These are phyloP conservation scores for Ambrosia artemisiifolia DNA, from an alignment of 129 eudicot species.

Conservation along the genomic window DNA sequence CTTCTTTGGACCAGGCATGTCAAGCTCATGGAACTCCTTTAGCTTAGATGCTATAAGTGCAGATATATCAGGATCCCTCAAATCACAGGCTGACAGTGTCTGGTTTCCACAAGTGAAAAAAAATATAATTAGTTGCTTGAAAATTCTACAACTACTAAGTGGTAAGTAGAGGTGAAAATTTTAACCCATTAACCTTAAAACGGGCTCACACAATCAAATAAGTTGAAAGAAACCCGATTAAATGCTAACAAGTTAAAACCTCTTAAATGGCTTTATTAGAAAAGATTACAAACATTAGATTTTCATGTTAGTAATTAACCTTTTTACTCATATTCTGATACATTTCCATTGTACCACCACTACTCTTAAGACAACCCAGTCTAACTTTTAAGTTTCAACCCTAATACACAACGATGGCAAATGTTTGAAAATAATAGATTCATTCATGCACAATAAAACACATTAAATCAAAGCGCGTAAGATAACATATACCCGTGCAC, in stretches of 20 bases:
- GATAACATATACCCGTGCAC: constrained; percentile 64
- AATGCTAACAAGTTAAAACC: not conserved
- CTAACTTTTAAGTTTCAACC: not conserved
- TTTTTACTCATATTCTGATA: not conserved
- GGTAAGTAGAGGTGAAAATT: not conserved
- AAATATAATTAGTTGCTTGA: constrained; percentile 4
- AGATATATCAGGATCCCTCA: constrained; percentile 83
- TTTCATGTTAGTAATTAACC: not conserved
- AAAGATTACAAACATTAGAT: not conserved
- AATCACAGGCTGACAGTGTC: constrained; percentile 90
- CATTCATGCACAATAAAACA: not conserved
- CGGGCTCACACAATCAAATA: not conserved
- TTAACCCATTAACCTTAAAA: not conserved
- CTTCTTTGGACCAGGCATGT: constrained; percentile 80
- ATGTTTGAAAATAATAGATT: constrained; percentile 5
- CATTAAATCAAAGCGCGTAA: not conserved
- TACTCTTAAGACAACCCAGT: not conserved
- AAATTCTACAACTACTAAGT: not conserved
- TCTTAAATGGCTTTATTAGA: not conserved
- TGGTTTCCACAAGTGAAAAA: constrained; percentile 30
- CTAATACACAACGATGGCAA: not conserved
- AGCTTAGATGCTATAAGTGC: constrained; percentile 81
- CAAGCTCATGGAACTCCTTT: constrained; percentile 85
- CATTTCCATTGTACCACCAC: not conserved
- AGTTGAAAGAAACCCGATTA: not conserved